These are phyloP conservation scores for Solanum peruvianum DNA, from an alignment of 257 asterid species.

Conservation along the genomic window DNA sequence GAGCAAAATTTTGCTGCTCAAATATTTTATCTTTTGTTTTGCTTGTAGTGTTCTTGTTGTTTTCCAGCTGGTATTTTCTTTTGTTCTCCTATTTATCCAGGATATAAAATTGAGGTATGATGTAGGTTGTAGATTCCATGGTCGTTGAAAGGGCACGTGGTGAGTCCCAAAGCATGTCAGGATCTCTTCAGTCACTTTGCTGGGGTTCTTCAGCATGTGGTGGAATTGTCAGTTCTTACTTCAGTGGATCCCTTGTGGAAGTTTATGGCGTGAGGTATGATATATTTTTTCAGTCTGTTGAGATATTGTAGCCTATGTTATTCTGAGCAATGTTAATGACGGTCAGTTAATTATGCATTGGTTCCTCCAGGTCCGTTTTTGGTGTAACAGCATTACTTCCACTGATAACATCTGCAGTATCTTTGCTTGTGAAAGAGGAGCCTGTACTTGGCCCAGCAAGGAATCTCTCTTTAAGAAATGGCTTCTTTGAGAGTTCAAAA, in stretches of 20 bases:
- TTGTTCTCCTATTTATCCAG: background rate
- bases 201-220: slow-evolving; percentile 99
- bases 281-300: background rate
- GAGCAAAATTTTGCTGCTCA: background rate
- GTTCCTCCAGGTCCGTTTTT: slow-evolving; percentile 73
- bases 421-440: slow-evolving; percentile 85
- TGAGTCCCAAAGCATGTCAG: slow-evolving; percentile 95
- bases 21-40: background rate
- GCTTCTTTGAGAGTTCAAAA: slow-evolving; percentile 44
- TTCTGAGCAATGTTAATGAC: background rate
- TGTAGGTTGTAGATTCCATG: slow-evolving; percentile 98
- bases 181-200: slow-evolving; percentile 95
- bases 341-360: background rate
- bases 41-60: background rate
- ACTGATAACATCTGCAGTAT: slow-evolving; percentile 86
- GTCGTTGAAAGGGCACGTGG: slow-evolving; percentile 98
- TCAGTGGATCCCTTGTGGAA: slow-evolving; percentile 94
- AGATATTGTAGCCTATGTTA: background rate
- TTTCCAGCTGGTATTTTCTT: background rate
- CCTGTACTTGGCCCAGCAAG: slow-evolving; percentile 27
- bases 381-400: slow-evolving; percentile 95
- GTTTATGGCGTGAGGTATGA: slow-evolving; percentile 91
- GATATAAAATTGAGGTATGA: slow-evolving; percentile 13
- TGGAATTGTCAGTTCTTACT: slow-evolving; percentile 84
- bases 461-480: slow-evolving; percentile 25